Evolutionary conservation across 2,329 filamentous ascomycete genomes (phyloP).

Genomic region (Colletotrichum sp.): DNA sequence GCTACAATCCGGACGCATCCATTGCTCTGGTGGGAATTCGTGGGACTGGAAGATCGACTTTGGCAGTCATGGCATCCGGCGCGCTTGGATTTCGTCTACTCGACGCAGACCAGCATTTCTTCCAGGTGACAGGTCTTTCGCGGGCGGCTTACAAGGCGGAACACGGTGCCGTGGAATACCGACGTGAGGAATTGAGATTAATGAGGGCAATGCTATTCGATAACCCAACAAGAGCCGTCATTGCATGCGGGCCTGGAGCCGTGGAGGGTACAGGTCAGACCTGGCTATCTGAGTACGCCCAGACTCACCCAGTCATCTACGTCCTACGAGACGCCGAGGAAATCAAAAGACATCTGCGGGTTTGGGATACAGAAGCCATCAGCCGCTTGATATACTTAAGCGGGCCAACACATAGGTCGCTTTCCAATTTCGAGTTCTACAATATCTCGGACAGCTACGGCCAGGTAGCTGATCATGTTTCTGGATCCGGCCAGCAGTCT

Average conservation of each 20-base stretch:
- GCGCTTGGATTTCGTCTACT: slow-evolving; percentile 72
- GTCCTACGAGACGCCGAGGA: slow-evolving; percentile 68
- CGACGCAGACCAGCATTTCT: slow-evolving; percentile 72
- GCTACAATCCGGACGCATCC: slow-evolving; percentile 57
- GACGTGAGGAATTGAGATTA: slow-evolving; percentile 65
- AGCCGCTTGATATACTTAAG: slow-evolving; percentile 63
- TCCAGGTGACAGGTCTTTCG: slow-evolving; percentile 65
- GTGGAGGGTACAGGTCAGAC: slow-evolving; percentile 66
- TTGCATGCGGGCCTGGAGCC: slow-evolving; percentile 69
- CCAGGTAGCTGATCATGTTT: background rate
- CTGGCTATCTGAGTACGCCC: slow-evolving; percentile 65
- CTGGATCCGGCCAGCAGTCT: slow-evolving; percentile 26
- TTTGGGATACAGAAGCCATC: slow-evolving; percentile 59
- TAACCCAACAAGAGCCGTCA: slow-evolving; percentile 65
- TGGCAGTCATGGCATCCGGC: slow-evolving; percentile 76
- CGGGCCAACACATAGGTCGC: slow-evolving; percentile 64
- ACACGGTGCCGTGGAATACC: slow-evolving; percentile 67
- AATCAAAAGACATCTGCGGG: slow-evolving; percentile 66
- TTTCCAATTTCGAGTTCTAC: slow-evolving; percentile 78
- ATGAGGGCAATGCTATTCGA: slow-evolving; percentile 64
- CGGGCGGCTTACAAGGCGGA: slow-evolving; percentile 67
- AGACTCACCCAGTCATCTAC: slow-evolving; percentile 73
- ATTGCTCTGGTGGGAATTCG: slow-evolving; percentile 76
- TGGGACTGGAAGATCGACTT: slow-evolving; percentile 76
- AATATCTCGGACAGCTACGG: slow-evolving; percentile 57